Base-by-base conservation (phyloP, 768 basidiomycete genomes). In the Rhodotorula graminis region DNA sequence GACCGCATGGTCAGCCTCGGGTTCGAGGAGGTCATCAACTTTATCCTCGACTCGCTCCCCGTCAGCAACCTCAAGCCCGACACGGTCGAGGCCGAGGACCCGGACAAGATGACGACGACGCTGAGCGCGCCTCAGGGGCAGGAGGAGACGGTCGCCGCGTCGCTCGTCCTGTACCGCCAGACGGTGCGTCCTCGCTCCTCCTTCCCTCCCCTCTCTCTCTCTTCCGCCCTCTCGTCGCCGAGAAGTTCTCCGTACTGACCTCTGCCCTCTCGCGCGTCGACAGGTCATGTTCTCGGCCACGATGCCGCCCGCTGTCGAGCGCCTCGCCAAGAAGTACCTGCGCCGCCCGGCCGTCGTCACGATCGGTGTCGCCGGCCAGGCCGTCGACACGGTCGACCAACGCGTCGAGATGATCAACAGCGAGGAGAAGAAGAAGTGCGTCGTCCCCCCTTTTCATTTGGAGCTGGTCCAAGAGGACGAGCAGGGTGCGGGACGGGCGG, bases 1-100 rank as follows among this genome's bases (percentile, higher is more conserved):
- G 96, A 99, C 81, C 87, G 96, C 64, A 98, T 99, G 96, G 94
- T 99, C 72, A 89, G 94, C 79, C 88, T 98, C 44, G 96, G 96
- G 25, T 99, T 99, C 80, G 96, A 99, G 81, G 87, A 86, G 25
- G 94, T 96, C 80, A 83, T 99, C 59, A 92, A 90, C 37, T 96
- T 92, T 81, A 98, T 99, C 78, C 83, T 99, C 72, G 95, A 98
- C 82, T 87, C 92, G 69, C 85, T 98, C 71, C 96, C 95, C 23
- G 84, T 86, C 7, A 91, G 91, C 69, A 87, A 90, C 61, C 88
- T 96, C 86, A 88, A 90, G 76, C 93, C 93, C 11, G 93, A 93
- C 58, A 65, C 74, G 74, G 90, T 90, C 71, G 81, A 83, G 67
- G 86, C 87, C 37, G 83, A 82, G 58, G 87, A 82, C 61, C 88